Evolutionary conservation across 805 yeast genomes (phyloP), one percentile per base, ranked within the genome.

Genomic region (Candida suzukii): DNA sequence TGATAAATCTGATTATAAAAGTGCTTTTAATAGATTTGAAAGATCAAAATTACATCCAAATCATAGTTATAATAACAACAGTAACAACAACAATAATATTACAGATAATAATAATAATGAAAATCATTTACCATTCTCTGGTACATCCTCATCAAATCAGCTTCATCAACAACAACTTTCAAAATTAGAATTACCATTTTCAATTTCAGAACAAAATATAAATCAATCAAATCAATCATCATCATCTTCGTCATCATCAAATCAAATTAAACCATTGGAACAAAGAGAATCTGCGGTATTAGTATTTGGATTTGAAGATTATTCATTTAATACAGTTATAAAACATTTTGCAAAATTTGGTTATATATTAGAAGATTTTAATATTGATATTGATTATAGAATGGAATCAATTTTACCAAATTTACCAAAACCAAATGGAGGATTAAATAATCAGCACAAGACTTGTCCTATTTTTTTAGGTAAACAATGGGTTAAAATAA

Each of bases 271-370:
- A 13, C 37, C 37, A n/a, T 13, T 35, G 25, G 17, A 6, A 4
- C n/a, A 38, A 49, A 35, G 60, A 27, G 88, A 79, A 41, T 70
- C 78, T 37, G 84, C 95, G 0, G 83, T 91, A 1, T 63, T 90
- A 24, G 87, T 91, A 3, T 88, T 84, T 62, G 98, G 98, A 1
- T 91, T 87, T 58, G 88, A 95, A 1, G 95, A 88, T 53, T 70
- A 78, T 2, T 70, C 80, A 48, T 78, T 95, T 9, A 73, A 71
- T 26, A 71, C 71, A 28, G 76, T 91, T 2, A 70, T 91, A 30
- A 74, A 76, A 40, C 85, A 79, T 58, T 91, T 88, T 53, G 70
- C 79, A 20, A 83, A 82, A 51, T 87, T 82, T 60, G 98, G 98
- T 18, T 71, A 69, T 22, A 78, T 91, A 32, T 58, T 87, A 42